Evolutionary conservation across 371 early-diverging fungal genomes (phyloP).

Genomic region (Apophysomyces elegans): DNA sequence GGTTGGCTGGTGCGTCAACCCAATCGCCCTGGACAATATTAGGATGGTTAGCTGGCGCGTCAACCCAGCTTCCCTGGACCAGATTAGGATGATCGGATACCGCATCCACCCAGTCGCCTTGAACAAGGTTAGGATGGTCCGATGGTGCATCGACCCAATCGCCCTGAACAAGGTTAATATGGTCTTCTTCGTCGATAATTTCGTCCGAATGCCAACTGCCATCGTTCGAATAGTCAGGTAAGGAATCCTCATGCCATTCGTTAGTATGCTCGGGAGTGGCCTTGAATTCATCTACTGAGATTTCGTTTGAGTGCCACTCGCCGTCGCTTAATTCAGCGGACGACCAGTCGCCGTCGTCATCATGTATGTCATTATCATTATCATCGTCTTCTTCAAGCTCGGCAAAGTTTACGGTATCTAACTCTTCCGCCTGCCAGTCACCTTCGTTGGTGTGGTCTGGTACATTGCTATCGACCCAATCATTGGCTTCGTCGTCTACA

Average conservation of each 20-base stretch:
- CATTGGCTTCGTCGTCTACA: not conserved
- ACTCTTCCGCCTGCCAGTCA: not conserved
- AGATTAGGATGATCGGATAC: not conserved
- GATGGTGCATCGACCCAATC: not conserved
- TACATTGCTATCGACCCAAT: not conserved
- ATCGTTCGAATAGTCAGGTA: not conserved
- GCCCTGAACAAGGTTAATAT: not conserved
- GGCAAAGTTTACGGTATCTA: not conserved
- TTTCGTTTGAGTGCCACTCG: not conserved
- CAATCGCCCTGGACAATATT: not conserved
- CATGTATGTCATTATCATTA: not conserved
- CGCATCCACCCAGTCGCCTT: not conserved
- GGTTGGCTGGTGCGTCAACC: not conserved
- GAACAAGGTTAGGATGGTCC: not conserved
- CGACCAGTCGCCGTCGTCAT: not conserved
- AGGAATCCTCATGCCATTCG: not conserved
- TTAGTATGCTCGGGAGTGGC: not conserved
- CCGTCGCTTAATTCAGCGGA: not conserved
- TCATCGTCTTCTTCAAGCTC: not conserved
- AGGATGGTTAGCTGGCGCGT: not conserved
- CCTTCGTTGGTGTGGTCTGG: slow-evolving; percentile 1
- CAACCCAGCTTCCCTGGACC: not conserved
- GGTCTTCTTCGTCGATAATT: not conserved
- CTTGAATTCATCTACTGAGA: not conserved
- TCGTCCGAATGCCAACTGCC: not conserved